Evolutionary conservation across 192 early-diverging fungal species (phyloP), one percentile per base, ranked within the genome.

Genomic region (Rhizophagus prolifer): DNA sequence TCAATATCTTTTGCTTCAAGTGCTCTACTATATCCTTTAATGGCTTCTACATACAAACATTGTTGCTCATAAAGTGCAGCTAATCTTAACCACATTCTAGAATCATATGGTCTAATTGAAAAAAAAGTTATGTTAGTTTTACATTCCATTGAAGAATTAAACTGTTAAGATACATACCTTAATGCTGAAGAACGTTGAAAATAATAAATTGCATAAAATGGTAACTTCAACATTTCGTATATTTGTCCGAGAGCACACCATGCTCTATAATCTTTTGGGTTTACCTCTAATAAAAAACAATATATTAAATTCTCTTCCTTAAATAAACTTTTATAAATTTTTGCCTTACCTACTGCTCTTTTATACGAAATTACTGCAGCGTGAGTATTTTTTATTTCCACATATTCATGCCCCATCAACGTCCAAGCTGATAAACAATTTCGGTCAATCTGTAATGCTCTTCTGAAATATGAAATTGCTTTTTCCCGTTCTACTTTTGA

Each of bases 181-280:
- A 95, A 74, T 1, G 91, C 83, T 0, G 88, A 86, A 2, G 95
- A 94, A 19, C 89, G 85, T 81, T 91, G 85, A 81, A 92, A 95
- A 83, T 97, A 96, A 69, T 85, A 90, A n/a, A 92, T 72, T 1
- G 95, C 92, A 59, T 93, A 94, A 66, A 89, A 91, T 34, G 91
- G 89, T 88, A 96, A 89, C 63, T 90, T 91, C 21, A 96, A 85
- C 30, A 94, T 85, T 80, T 97, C 93, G 84, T 97, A 97, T 4
- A 93, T 90, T 72, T 95, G 92, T 50, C 94, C 97, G 28, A 99
- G 79, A 13, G 94, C 95, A 80, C 93, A 94, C 96, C 97, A 99
- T 10, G 95, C 94, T 34, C 95, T 86, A 81, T 91, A 96, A 78
- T 98, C 95, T 25, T 87, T 80, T 36, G 87, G 84, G 47, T 95